Evolutionary conservation across 805 yeast genomes (phyloP).

Genomic region (Lachancea kluyveri): DNA sequence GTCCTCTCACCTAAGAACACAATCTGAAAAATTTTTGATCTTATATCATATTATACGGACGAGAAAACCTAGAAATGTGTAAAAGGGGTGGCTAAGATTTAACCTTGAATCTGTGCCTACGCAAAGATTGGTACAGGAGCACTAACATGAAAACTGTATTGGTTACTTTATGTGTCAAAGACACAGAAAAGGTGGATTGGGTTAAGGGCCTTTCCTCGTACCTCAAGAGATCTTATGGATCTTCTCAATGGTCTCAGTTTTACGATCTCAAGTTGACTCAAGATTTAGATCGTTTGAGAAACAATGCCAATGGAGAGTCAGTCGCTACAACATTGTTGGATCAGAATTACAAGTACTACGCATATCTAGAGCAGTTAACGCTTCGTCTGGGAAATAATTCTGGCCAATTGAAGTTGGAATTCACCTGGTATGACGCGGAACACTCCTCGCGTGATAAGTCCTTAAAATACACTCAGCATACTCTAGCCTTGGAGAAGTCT

Average conservation of each 20-base stretch:
- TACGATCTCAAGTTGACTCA: constrained; percentile 23
- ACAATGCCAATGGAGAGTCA: constrained; percentile 29
- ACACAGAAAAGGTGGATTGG: constrained; percentile 29
- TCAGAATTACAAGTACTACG: constrained; percentile 56
- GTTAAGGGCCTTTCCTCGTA: constrained; percentile 25
- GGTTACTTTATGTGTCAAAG: constrained; percentile 22
- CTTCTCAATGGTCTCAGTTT: constrained; percentile 26
- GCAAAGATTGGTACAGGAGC: too few species aligned
- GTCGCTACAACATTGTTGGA: constrained; percentile 28
- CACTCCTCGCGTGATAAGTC: constrained; percentile 27
- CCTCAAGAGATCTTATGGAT: constrained; percentile 27
- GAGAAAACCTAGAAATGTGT: too few species aligned
- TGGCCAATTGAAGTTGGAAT: constrained; percentile 50
- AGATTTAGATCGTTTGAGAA: constrained; percentile 25
- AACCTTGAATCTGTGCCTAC: too few species aligned
- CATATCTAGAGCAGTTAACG: constrained; percentile 74
- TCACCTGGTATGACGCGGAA: constrained; percentile 80
- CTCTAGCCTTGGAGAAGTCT: constrained; percentile 88
- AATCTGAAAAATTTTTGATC: too few species aligned
- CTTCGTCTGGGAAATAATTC: constrained; percentile 63
- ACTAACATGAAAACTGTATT: constrained; percentile 22
- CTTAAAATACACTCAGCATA: constrained; percentile 56
- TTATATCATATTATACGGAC: too few species aligned
- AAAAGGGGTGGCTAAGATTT: too few species aligned
- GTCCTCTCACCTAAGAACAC: too few species aligned